Base-by-base conservation (phyloP, 2,329 filamentous ascomycete species). In the Colletotrichum sp. region DNA sequence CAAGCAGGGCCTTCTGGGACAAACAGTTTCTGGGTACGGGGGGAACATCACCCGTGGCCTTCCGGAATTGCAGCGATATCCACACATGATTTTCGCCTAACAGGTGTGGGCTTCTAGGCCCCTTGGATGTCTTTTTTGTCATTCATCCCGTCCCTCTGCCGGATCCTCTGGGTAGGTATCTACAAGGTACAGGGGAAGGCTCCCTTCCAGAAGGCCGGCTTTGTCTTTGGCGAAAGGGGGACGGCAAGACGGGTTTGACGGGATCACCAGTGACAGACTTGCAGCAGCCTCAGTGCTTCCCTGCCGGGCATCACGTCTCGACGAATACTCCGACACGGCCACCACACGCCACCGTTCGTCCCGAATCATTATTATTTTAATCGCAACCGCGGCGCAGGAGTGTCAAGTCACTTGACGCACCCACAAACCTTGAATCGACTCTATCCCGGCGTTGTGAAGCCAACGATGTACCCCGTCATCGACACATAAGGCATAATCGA, bases 1-100 rank as follows among this genome's bases (percentile, higher is more conserved):
- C 71, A 67, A 24, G n/a, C 44, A 52, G 44, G 44, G 44, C 44
- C 44, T 52, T 52, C n/a, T 64, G 34, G 62, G 26, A 30, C 28
- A 34, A 63, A 66, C 34, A 57, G 39, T 69, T 44, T 59, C 59
- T 55, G 36, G 64, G 28, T 59, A 60, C 30, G n/a, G 59, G 72
- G 72, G 21, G 34, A 52, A 64, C 67, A 66, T 30, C 64, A 66
- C 68, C 72, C 72, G 72, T 60, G 52, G 68, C 44, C 68, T 67
- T 71, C 72, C 72, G 72, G 44, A 75, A 75, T 75, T 71, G 72
- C 68, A 65, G 72, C n/a, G 44, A 60, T 57, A 62, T 15, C 72
- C 68, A 71, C 60, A 44, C 32, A 30, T 26, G 68, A 49, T 71
- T 64, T 39, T 71, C 49, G 65, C 12, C 65, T 57, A 57, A 34